Evolutionary conservation across 148 eudicot genomes (phyloP), one percentile per base, ranked within the genome.

Genomic region (Camellia granthamiana): DNA sequence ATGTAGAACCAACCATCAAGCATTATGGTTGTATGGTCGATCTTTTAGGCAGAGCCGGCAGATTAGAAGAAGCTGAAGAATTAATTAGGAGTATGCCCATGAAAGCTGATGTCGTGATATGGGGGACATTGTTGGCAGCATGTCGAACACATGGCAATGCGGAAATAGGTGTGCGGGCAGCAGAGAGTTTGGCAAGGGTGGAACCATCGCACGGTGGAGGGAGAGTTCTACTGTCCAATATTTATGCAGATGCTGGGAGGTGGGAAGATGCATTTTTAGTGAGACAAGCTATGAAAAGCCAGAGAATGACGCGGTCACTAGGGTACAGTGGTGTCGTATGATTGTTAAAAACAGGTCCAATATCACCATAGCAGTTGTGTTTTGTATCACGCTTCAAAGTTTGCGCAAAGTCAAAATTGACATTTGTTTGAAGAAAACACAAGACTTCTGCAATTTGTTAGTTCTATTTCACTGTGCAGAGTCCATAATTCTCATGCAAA

Each of bases 11-110:
- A 42, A 92, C 84, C 75, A 89, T 92, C 43, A 92, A 94, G 84
- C 98, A 94, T 64, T 94, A 87, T 75, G 98, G 98, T 6, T 94
- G 98, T 84, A 92, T 92, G 93, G 89, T 94, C 74, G 98, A 94
- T 77, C 90, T 94, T 76, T 88, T 92, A 23, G 92, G 94, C 11
- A 86, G 96, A 86, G 93, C 93, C 6, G 97, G 97, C 55, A 85
- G 86, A 12, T 42, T 94, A 67, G 79, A 82, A 83, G 97, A 94
- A 84, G 98, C 98, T 2, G 94, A 90, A 75, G 89, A 90, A 38
- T 72, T 94, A 69, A 83, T 92, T 60, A 81, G 70, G 62, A 86
- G 85, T 72, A 94, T 94, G 98, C 97, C 98, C 19, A 90, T 92
- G 94, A 84, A 91, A 85, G 91, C 98, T 1, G 98, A 94, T 80